Percentiles rank a stretch among this genome's conserved stretches.
These are phyloP conservation scores for Vaucheria bursata DNA, from an alignment of 352 stramenopile genomes.

Conservation along the genomic window DNA sequence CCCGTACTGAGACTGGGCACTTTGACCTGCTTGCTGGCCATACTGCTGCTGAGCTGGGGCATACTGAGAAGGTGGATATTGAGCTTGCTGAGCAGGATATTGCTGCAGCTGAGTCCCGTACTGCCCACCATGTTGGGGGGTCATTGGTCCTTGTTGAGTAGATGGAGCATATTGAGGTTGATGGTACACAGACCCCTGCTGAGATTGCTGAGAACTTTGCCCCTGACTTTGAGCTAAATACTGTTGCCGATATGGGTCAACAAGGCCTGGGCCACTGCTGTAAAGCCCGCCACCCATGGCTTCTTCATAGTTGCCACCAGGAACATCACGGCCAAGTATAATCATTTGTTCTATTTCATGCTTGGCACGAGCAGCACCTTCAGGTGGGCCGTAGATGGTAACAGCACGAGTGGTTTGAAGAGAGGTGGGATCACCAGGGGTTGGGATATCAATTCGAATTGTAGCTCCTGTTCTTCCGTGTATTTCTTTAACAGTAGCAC, in stretches of 20 bases:
- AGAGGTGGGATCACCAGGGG: conserved; percentile 65
- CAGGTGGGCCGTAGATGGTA: conserved; percentile 47
- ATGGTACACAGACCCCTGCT: neutral
- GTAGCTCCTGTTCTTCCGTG: conserved; percentile 82
- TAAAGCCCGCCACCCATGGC: neutral
- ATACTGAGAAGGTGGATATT: neutral
- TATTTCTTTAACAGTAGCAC: conserved; percentile 89
- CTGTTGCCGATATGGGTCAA: neutral
- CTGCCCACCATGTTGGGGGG: neutral
- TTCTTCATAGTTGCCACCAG: conserved; percentile 16
- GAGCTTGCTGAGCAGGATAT: conserved; percentile 10
- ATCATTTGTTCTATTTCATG: conserved; percentile 29
- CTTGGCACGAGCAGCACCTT: neutral
- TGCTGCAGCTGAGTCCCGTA: neutral
- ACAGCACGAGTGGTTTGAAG: conserved; percentile 52
- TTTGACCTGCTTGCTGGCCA: neutral
- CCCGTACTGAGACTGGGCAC: neutral
- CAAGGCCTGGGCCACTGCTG: neutral
- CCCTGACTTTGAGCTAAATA: neutral
- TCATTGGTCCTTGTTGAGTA: neutral
- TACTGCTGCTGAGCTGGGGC: conserved; percentile 4
- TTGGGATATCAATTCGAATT: conserved; percentile 78
- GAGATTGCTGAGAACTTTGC: conserved; percentile 28
- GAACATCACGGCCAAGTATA: conserved; percentile 39
- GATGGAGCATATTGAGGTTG: neutral